These are phyloP conservation scores for Thinopyrum elongatum DNA, from an alignment of 176 grass and related monocot species.

Conservation along the genomic window DNA sequence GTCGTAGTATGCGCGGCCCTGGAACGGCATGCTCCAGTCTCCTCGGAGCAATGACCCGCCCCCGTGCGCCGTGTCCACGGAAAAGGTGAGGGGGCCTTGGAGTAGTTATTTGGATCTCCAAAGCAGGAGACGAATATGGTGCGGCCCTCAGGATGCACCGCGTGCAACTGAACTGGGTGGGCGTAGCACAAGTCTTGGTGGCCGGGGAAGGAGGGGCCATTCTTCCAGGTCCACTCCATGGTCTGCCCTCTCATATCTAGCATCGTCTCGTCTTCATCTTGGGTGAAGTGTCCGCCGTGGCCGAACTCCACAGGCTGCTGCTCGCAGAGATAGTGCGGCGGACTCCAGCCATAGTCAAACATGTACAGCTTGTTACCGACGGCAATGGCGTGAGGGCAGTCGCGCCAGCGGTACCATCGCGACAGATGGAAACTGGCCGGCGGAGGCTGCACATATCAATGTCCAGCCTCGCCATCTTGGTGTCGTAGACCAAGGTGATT, in stretches of 20 bases:
- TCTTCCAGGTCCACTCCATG: neutral
- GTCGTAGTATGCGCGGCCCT: neutral
- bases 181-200: no score
- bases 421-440: no score
- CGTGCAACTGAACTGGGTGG: neutral
- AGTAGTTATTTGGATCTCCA: no score
- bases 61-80: neutral
- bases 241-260: neutral
- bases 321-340: neutral
- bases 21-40: neutral
- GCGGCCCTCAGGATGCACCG: neutral
- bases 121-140: neutral
- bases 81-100: neutral
- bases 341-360: neutral
- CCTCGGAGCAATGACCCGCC: no score
- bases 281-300: neutral
- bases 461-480: neutral
- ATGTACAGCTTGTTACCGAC: neutral
- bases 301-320: neutral
- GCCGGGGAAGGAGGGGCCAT: neutral
- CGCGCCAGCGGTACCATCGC: no score
- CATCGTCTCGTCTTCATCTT: no score
- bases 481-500: neutral
- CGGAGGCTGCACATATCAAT: neutral
- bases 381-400: neutral